phyloP scores from a whole-genome alignment of 768 basidiomycete genomes.

The Lentinula sp. region DNA sequence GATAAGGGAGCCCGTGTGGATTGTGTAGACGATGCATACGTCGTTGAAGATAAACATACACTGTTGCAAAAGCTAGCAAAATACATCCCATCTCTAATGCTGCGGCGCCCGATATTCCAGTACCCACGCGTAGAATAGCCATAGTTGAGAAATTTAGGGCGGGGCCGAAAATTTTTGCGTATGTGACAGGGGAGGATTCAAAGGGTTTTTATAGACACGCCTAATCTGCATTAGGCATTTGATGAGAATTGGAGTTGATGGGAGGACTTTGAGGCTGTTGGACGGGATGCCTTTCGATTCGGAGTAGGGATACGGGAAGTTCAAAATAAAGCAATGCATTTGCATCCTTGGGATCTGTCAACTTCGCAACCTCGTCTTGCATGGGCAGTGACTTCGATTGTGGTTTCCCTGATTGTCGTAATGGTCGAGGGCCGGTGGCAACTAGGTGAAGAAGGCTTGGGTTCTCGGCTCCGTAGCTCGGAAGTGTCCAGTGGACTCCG shows the following conservation, averaged over 20 bases:
- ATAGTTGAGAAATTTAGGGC: background rate
- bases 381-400: background rate
- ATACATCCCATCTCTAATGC: background rate
- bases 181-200: background rate
- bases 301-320: background rate
- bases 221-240: background rate
- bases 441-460: too few relatives aligned
- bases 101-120: background rate
- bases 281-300: too few relatives aligned
- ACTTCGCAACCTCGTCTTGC: background rate
- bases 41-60: background rate
- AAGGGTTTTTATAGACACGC: background rate
- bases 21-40: slow-evolving; percentile 6
- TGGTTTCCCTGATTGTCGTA: too few relatives aligned
- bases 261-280: too few relatives aligned
- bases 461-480: too few relatives aligned
- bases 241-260: background rate
- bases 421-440: too few relatives aligned
- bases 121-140: background rate
- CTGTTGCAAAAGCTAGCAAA: background rate
- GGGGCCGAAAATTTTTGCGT: background rate
- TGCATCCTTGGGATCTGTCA: background rate
- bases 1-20: slow-evolving; percentile 27
- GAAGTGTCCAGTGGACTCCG: too few relatives aligned
- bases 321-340: background rate